Conservation (phyloP, 2,329 filamentous ascomycete genomes). For the Mycogone perniciosa region DNA sequence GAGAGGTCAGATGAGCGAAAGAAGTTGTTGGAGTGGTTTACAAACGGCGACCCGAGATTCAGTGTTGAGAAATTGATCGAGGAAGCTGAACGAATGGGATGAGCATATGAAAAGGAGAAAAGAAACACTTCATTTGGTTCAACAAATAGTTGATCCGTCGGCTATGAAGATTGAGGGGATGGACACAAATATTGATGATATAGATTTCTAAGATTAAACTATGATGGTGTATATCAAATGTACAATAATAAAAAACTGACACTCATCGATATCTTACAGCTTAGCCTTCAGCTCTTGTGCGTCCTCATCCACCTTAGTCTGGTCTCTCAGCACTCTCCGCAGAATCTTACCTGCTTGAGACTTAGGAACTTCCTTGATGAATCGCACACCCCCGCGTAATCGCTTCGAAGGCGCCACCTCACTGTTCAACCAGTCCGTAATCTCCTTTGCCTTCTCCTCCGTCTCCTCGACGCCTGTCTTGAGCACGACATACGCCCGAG, state of each 20-base stretch:
- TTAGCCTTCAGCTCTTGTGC: conserved; percentile 24
- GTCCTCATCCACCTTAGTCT: conserved; percentile 30
- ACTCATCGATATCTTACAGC: conserved; percentile 23
- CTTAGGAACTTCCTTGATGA: conserved; percentile 64
- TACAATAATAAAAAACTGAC: neutral
- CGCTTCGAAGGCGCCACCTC: conserved; percentile 61
- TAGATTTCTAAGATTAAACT: conserved; percentile 9
- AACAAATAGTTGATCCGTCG: neutral
- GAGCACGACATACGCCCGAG: conserved; percentile 41
- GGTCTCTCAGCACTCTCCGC: conserved; percentile 43
- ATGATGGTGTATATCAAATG: neutral
- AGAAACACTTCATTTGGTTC: neutral
- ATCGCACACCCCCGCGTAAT: conserved; percentile 63
- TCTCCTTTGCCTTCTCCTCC: conserved; percentile 29
- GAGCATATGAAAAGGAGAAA: neutral
- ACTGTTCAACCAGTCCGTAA: conserved; percentile 38
- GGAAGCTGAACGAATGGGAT: conserved; percentile 76
- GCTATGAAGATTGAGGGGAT: neutral
- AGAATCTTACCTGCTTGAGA: conserved; percentile 52
- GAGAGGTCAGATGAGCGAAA: conserved; percentile 58
- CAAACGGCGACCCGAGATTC: conserved; percentile 68
- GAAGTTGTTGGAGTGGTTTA: conserved; percentile 75
- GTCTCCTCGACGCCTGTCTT: conserved; percentile 30
- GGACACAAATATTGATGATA: neutral
- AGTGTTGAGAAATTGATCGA: conserved; percentile 79